phyloP scores from a whole-genome alignment of 2,329 filamentous ascomycete species.

The Alternaria dauci region DNA sequence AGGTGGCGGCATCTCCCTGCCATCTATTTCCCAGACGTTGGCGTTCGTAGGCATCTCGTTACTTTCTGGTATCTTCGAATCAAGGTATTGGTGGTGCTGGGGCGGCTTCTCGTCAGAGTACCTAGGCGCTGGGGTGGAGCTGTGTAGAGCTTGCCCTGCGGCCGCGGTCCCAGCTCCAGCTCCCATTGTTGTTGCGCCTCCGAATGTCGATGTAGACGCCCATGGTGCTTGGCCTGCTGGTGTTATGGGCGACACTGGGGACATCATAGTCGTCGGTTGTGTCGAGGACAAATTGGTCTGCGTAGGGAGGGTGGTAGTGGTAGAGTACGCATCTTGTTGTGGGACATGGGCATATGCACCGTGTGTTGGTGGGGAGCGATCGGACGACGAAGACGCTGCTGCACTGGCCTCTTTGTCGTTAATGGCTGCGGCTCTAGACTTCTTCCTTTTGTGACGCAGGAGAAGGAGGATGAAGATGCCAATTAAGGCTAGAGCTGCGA shows the following conservation, averaged over 20 bases:
- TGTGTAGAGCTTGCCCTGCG: not conserved
- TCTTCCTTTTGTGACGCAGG: slow-evolving; percentile 16
- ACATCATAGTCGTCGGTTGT: not conserved
- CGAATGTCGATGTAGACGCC: slow-evolving; percentile 1
- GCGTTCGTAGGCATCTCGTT: slow-evolving; percentile 21
- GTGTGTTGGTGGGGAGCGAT: slow-evolving; percentile 1
- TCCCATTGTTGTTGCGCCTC: not conserved
- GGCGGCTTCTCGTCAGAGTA: slow-evolving; percentile 12
- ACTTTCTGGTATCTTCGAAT: not conserved
- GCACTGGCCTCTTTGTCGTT: slow-evolving; percentile 8
- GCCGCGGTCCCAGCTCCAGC: not conserved
- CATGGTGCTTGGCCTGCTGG: slow-evolving; percentile 4
- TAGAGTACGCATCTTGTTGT: not conserved
- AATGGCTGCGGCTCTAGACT: not conserved
- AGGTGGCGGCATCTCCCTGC: slow-evolving; percentile 7
- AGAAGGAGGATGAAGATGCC: slow-evolving; percentile 23
- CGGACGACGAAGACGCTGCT: not conserved
- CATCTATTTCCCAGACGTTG: slow-evolving; percentile 25
- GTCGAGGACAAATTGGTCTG: not conserved
- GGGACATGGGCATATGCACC: not conserved
- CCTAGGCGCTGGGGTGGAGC: not conserved
- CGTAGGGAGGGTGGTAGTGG: not conserved
- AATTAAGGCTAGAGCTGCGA: slow-evolving; percentile 19
- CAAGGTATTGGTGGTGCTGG: not conserved
- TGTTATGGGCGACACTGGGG: slow-evolving; percentile 4